phyloP scores from a whole-genome alignment of 2,329 filamentous ascomycete genomes.

The Cordyceps tenuipes region DNA sequence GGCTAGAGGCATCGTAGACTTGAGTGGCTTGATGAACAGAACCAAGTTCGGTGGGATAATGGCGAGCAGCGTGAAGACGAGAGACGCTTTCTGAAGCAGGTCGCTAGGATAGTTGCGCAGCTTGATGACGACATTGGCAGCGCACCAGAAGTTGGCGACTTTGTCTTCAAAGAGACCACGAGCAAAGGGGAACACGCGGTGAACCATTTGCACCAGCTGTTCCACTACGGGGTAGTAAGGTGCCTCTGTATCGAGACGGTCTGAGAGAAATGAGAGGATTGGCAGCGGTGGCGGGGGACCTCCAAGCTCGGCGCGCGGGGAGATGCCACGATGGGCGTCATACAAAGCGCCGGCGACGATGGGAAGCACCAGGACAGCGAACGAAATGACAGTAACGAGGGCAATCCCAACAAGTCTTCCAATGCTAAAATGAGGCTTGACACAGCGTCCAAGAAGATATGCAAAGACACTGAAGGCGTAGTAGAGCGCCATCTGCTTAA shows the following conservation, averaged over 20 bases:
- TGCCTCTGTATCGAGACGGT: conserved; percentile 54
- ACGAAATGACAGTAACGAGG: conserved; percentile 62
- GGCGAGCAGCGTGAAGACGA: conserved; percentile 64
- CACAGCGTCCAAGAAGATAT: conserved; percentile 77
- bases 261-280: conserved; percentile 48
- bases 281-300: conserved; percentile 55
- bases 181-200: conserved; percentile 92
- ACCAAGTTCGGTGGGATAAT: conserved; percentile 74
- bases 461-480: conserved; percentile 91
- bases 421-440: conserved; percentile 64
- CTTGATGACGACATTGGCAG: conserved; percentile 82
- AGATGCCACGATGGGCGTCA: conserved; percentile 57
- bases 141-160: conserved; percentile 97
- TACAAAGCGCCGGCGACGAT: conserved; percentile 64
- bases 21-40: conserved; percentile 70
- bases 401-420: conserved; percentile 67
- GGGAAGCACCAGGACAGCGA: conserved; percentile 67
- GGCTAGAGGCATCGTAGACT: conserved; percentile 67
- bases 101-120: conserved; percentile 64
- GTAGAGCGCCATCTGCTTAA: conserved; percentile 99
- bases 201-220: conserved; percentile 74
- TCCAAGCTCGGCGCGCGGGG: conserved; percentile 46
- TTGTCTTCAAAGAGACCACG: conserved; percentile 98
- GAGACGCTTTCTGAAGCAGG: conserved; percentile 66
- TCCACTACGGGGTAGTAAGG: conserved; percentile 67